Evolutionary conservation across 495 filamentous ascomycete species (phyloP), one percentile per base, ranked within the genome.

Genomic region (Articulospora tetracladia): DNA sequence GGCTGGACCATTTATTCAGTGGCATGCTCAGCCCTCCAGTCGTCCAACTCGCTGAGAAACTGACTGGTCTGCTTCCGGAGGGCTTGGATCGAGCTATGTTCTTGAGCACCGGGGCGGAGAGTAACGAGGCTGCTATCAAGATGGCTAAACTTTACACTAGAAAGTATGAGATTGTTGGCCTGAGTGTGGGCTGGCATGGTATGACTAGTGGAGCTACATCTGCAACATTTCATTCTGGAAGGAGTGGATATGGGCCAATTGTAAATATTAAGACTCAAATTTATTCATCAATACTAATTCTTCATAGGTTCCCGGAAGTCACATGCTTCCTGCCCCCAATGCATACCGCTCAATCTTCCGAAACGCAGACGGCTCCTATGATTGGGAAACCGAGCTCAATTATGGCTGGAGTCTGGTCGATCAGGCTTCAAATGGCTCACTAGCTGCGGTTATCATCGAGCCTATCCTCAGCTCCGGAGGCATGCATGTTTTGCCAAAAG

Each of bases 361-460:
- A 80, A 55, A 74, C 70, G 1, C 73, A 75, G 56, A 72, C 36
- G 13, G 71, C 73, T 30, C 83, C 76, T 59, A 84, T 89, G 58
- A 61, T 41, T 59, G 57, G 66, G 57, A 73, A 68, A 69, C 78
- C 11, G 90, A 94, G 65, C 70, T 96, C 3, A 87, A 93, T 32
- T 81, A 78, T 3, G 86, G 91, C 60, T 92, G 94, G 67, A 72
- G 81, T 59, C 72, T 80, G 22, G 74, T 92, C 2, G 91, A 88
- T 1, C 82, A 86, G 0, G 74, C 85, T 0, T 89, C 73, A 1
- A 87, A 72, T 27, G 82, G 82, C 2, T 83, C 79, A 0, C 74
- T 94, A 1, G 86, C 82, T 59, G 91, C 90, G 3, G 91, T 94
- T 60, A 75, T 94, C 39, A 84, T 86, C 0, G 91, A 95, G 67